Evolutionary conservation across 805 yeast genomes (phyloP), one percentile per base, ranked within the genome.

Genomic region (Maudiozyma turicensis): DNA sequence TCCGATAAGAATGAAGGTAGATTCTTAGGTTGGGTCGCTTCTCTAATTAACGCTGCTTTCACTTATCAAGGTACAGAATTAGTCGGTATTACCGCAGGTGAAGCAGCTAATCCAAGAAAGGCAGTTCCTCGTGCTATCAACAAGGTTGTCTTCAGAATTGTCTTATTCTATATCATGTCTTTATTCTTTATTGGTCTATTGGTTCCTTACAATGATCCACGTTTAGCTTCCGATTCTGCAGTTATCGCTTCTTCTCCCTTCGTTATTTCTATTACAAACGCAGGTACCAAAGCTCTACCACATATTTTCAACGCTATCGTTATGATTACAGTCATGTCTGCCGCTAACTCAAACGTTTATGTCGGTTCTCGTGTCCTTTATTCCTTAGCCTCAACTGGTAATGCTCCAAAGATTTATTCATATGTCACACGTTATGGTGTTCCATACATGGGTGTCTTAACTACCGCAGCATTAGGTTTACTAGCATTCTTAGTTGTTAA

Each of bases 261-360:
- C 58, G 76, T 82, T 52, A 75, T 82, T 58, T 82, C 88, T 40
- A 80, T 82, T 63, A 60, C 71, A 52, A 81, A 79, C 63, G 77
- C 83, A 2, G 87, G 87, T 38, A 84, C 89, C 26, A 72, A 70
- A 51, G 76, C 81, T 2, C 69, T 84, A 52, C 87, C 89, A 44
- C 74, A 78, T 58, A 80, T 84, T 50, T 81, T 84, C 67, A 84
- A 84, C 63, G 90, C 84, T 13, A 80, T 84, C 43, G 81, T 84
- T 50, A 64, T 84, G 54, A 58, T 75, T 39, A 81, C 90, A 9
- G 76, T 84, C 50, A 71, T 82, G 46, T 83, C 90, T 20, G 90
- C 91, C 35, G 91, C 84, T 57, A 84, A 84, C 68, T 82, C 89
- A 13, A 82, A 82, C 60, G 76, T 84, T 32, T 84, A 84, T 66